phyloP scores from a whole-genome alignment of 768 basidiomycete species.

The Mycena leptocephala region DNA sequence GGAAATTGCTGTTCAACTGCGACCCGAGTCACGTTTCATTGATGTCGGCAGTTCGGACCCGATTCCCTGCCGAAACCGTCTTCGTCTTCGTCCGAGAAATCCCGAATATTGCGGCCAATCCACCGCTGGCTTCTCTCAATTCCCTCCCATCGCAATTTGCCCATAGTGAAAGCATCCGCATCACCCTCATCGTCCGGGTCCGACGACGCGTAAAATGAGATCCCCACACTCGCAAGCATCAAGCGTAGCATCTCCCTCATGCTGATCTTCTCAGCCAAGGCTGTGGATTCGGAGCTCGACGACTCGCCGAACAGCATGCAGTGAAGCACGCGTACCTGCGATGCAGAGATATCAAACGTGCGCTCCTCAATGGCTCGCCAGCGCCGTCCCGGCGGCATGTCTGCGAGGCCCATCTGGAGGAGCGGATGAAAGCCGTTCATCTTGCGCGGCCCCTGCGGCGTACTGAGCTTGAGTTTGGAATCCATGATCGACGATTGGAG shows the following conservation, averaged over 20 bases:
- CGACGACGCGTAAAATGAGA: not conserved
- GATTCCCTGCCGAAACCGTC: not conserved
- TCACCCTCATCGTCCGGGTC: not conserved
- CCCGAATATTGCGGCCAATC: conserved; percentile 12
- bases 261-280: not conserved
- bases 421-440: conserved; percentile 25
- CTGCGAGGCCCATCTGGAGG: conserved; percentile 22
- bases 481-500: not conserved
- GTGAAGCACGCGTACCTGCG: not conserved
- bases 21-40: not conserved
- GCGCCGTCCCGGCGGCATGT: conserved; percentile 15
- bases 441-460: not conserved
- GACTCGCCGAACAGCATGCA: conserved; percentile 14
- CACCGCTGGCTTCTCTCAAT: conserved; percentile 9
- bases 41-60: not conserved
- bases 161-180: not conserved
- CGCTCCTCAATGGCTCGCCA: conserved; percentile 29
- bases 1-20: not conserved
- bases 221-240: conserved; percentile 23
- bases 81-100: not conserved
- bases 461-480: not conserved
- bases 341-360: not conserved
- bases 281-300: not conserved
- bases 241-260: not conserved
- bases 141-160: conserved; percentile 1